Evolutionary conservation across 148 eudicot genomes (phyloP).

Genomic region (Suaeda aralocaspica): DNA sequence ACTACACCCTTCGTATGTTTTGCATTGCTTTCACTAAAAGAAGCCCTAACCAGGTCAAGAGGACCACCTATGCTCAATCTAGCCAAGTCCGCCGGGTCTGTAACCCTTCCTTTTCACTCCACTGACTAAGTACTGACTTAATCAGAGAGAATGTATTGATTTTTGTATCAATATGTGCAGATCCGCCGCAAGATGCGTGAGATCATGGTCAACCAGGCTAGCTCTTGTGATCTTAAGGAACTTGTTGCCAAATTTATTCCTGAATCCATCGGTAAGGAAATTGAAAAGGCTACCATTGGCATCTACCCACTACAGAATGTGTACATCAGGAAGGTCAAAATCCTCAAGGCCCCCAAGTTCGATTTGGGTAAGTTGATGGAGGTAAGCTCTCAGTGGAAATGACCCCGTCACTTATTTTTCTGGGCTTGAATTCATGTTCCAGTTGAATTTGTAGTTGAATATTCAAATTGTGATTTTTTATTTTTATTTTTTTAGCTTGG

Average conservation of each 20-base stretch:
- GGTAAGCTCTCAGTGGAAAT: slow-evolving; percentile 23
- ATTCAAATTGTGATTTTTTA: no score
- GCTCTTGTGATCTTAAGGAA: slow-evolving; percentile 75
- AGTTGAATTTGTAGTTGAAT: no score
- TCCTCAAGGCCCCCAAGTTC: slow-evolving; percentile 83
- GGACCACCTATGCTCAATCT: slow-evolving; percentile 70
- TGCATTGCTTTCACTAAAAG: slow-evolving; percentile 86
- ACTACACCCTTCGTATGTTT: slow-evolving; percentile 63
- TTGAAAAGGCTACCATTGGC: slow-evolving; percentile 77
- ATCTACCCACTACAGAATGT: slow-evolving; percentile 85
- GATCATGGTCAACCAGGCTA: slow-evolving; percentile 82
- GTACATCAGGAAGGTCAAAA: slow-evolving; percentile 75
- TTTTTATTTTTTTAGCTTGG: no score
- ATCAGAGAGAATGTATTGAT: no score
- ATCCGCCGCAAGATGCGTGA: slow-evolving; percentile 89
- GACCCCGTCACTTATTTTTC: no score
- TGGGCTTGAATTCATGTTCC: no score
- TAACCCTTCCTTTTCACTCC: background rate
- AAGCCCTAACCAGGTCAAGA: slow-evolving; percentile 70
- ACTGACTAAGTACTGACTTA: no score
- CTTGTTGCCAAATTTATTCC: slow-evolving; percentile 81
- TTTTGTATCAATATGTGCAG: no score
- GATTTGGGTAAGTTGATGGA: slow-evolving; percentile 88
- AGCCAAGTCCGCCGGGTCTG: slow-evolving; percentile 67
- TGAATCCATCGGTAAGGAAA: slow-evolving; percentile 78